Base-by-base conservation (phyloP, 768 basidiomycete species). In the Lactarius pseudohatsudake region DNA sequence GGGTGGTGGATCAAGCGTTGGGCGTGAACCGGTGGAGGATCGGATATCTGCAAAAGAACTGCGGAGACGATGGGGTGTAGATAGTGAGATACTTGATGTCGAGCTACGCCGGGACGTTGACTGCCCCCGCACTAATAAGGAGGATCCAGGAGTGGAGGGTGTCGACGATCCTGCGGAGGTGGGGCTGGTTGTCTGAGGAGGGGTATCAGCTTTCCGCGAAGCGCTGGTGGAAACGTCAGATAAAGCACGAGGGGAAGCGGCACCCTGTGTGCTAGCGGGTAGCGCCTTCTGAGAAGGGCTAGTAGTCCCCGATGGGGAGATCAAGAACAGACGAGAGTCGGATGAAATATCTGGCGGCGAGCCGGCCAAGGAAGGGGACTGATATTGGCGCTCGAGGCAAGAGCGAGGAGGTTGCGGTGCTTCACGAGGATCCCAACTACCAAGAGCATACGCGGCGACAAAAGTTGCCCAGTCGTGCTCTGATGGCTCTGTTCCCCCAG, bases 401-500 rank as follows among this genome's bases (percentile, higher is more conserved):
- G 75, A 75, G 74, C 74, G 71, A 5, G 90, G 89, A 7, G 81
- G 84, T 66, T 82, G 84, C 3, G 90, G 91, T 0, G 84, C 87
- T 63, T 80, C 81, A 66, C 86, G 86, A 8, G 92, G 91, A 74
- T 91, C 90, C 92, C 92, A 94, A 67, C 85, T 81, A 11, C 92
- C 92, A 20, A 80, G 73, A 0, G 90, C 85, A 74, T 94, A 94
- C 0, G 90, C 86, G n/a, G 80, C 76, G 68, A 91, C 85, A 75
- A 94, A 94, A 0, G 85, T 84, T 20, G 82, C 80, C 92, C 92
- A 94, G 73, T 92, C 89, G 68, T 80, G 79, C 57, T 80, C 79
- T 22, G 72, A 60, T 26, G 64, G 45, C 55, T 70, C 72, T 32
- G 50, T 62, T 34, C 66, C 64, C 34, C 72, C 20, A 57, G 56